Evolutionary conservation across 225 moss, liverwort and hornwort species (phyloP).

Genomic region (Ulota crispa): DNA sequence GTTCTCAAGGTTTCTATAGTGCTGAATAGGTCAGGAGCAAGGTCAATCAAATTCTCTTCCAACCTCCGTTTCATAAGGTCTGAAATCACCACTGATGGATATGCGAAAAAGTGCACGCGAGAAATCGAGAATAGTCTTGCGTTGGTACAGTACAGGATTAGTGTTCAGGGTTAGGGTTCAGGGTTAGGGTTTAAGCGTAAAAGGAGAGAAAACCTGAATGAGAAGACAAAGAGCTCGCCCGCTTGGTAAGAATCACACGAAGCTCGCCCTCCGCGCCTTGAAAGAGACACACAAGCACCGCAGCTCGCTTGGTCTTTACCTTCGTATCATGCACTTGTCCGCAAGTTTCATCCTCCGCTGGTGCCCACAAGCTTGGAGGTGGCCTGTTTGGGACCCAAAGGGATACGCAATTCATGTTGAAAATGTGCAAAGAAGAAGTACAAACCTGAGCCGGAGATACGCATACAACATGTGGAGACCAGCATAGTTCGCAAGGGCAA

Average conservation of each 20-base stretch:
- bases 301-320: constrained; percentile 22
- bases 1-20: not conserved
- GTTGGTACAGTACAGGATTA: too few species aligned
- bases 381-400: constrained; percentile 14
- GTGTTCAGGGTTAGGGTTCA: too few species aligned
- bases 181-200: not conserved
- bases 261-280: constrained; percentile 33
- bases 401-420: not conserved
- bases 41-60: not conserved
- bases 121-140: not conserved
- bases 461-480: not conserved
- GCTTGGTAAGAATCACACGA: constrained; percentile 50
- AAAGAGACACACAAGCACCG: constrained; percentile 49
- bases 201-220: constrained; percentile 32
- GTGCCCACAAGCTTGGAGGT: constrained; percentile 25
- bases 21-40: not conserved
- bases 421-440: not conserved
- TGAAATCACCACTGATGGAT: not conserved
- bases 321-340: constrained; percentile 13
- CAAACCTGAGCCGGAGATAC: not conserved
- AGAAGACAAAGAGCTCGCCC: constrained; percentile 36
- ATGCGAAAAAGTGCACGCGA: not conserved
- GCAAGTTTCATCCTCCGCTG: constrained; percentile 3
- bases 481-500: not conserved
- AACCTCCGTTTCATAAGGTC: not conserved